Percentiles rank a stretch among this genome's conserved stretches.
These are phyloP conservation scores for Setaria viridis DNA, from an alignment of 202 grass and related monocot genomes.

Conservation along the genomic window DNA sequence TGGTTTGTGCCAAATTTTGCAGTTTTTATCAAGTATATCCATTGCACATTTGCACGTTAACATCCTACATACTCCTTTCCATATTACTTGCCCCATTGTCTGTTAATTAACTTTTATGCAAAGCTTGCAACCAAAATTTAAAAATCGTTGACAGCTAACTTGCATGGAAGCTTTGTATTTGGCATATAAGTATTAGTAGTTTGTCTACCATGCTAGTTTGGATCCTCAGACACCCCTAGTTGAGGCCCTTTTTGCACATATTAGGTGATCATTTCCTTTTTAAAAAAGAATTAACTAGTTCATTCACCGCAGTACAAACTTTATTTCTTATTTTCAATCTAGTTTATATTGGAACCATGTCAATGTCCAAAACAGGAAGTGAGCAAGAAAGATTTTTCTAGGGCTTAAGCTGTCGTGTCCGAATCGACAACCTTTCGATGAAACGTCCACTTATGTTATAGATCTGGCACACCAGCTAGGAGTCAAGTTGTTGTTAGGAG, in stretches of 20 bases:
- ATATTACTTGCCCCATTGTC: background rate
- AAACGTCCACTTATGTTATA: background rate
- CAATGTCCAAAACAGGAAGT: constrained; percentile 17
- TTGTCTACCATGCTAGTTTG: background rate
- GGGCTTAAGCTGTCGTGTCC: constrained; percentile 24
- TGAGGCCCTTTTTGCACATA: background rate
- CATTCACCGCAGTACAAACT: background rate
- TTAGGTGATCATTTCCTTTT: background rate
- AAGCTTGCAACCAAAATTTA: background rate
- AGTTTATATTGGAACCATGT: background rate
- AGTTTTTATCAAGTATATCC: background rate
- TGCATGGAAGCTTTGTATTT: background rate
- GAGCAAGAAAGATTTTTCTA: background rate
- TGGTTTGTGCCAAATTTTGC: background rate
- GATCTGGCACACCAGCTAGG: background rate
- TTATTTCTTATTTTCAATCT: background rate
- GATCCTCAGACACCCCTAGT: background rate
- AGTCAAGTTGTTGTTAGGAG: constrained; percentile 35
- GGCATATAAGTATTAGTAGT: background rate
- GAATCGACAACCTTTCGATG: constrained; percentile 5
- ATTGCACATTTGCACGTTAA: background rate
- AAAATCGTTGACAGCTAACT: no score
- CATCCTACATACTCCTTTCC: background rate
- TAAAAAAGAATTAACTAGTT: background rate
- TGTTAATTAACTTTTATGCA: background rate